These are phyloP conservation scores for Crotalaria pallida DNA, from an alignment of 306 rosid species.

Conservation along the genomic window DNA sequence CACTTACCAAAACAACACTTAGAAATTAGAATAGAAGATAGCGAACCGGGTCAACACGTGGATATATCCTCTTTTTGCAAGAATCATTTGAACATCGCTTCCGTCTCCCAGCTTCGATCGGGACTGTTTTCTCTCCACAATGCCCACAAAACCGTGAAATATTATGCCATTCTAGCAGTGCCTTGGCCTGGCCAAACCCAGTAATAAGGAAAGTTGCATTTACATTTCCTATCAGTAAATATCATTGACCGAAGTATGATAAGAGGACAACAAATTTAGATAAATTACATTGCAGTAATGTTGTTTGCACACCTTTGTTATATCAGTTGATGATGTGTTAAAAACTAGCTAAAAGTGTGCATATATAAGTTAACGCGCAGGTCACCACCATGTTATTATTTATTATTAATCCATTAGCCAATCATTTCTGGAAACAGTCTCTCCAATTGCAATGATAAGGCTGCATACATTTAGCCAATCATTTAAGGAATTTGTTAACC, in stretches of 20 bases:
- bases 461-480: no score
- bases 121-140: slow-evolving; percentile 72
- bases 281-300: not conserved
- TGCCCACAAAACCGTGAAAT: slow-evolving; percentile 73
- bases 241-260: not conserved
- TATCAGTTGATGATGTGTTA: not conserved
- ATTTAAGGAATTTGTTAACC: no score
- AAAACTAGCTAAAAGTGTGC: not conserved
- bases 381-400: no score
- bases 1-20: slow-evolving; percentile 8
- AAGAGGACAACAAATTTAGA: not conserved
- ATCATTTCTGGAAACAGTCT: no score
- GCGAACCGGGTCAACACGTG: slow-evolving; percentile 86
- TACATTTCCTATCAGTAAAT: not conserved
- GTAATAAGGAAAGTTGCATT: slow-evolving; percentile 5
- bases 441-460: no score
- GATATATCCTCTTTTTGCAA: slow-evolving; percentile 72
- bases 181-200: slow-evolving; percentile 64
- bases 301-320: not conserved
- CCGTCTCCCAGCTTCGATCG: slow-evolving; percentile 74
- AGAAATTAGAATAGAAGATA: slow-evolving; percentile 9
- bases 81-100: slow-evolving; percentile 73
- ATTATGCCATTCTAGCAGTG: slow-evolving; percentile 82
- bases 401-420: no score
- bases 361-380: not conserved